A percentile compares a stretch with the other conserved stretches of the same genome.
Conservation (phyloP, 768 basidiomycete genomes). For the Boletus tylopilopsis region DNA sequence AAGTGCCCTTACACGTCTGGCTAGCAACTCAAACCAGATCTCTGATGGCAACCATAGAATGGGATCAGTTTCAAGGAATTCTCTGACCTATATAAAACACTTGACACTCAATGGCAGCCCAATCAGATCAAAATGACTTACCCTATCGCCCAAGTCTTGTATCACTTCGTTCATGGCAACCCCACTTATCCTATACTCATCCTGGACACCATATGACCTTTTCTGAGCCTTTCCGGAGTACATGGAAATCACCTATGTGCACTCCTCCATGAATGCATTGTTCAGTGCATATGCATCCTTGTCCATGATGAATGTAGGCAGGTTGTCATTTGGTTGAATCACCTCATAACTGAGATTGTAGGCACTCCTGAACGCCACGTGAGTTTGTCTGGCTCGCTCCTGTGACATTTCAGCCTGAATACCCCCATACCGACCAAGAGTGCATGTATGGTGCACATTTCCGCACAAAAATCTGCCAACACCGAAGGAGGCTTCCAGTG, state of each 20-base stretch:
- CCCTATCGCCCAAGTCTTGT: background rate
- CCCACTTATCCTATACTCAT: conserved; percentile 10
- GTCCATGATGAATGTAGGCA: background rate
- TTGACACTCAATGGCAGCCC: no score
- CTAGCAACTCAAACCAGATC: conserved; percentile 8
- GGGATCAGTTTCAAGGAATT: conserved; percentile 1
- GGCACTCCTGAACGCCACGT: conserved; percentile 9
- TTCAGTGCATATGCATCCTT: conserved; percentile 3
- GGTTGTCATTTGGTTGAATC: background rate
- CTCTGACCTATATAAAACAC: background rate
- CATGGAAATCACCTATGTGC: background rate
- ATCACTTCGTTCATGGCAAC: background rate
- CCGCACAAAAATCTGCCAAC: conserved; percentile 4
- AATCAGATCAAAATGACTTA: background rate
- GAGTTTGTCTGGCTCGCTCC: conserved; percentile 2
- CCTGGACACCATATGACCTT: conserved; percentile 4
- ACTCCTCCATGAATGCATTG: background rate
- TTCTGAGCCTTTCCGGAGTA: conserved; percentile 3
- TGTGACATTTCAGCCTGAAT: conserved; percentile 6
- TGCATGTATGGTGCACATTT: conserved; percentile 6
- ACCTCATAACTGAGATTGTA: conserved; percentile 17
- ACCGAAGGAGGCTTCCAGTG: conserved; percentile 2
- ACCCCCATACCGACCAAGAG: background rate
- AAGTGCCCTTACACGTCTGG: background rate
- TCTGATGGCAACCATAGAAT: conserved; percentile 1